Evolutionary conservation across 331 rosid species (phyloP), one percentile per base, ranked within the genome.

Genomic region (Spiraea crenata): DNA sequence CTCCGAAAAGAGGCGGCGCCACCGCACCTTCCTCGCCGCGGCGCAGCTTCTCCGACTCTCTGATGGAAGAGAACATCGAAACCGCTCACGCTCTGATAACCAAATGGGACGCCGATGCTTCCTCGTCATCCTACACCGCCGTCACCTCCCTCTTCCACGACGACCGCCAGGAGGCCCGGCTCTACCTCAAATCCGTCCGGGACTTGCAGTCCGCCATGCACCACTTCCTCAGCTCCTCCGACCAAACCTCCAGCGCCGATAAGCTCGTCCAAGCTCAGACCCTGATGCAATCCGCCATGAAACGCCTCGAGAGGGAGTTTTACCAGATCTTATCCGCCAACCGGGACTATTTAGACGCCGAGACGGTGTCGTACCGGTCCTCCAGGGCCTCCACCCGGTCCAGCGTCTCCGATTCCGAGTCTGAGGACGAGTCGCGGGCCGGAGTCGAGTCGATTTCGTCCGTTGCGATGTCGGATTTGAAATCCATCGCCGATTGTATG

Each of bases 151-250:
- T 93, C 8, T 90, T 90, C 83, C 51, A 15, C 17, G 90, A 80
- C 31, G 76, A 86, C 14, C 90, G 89, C 16, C 74, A 67, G 0
- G 96, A 93, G 63, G 97, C 96, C 57, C 80, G 56, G 52, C 86
- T 58, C 67, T 93, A 87, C 62, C 89, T 93, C 13, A 58, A 71
- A 65, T 78, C 89, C 4, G 87, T 93, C 6, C 62, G 31, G 68
- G 84, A 65, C 3, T 76, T 93, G 59, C 98, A 93, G 47, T 77
- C 87, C 31, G 66, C 99, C 57, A 93, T 93, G 97, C 84, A 81
- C 1, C 56, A 68, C 47, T 84, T 91, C 57, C 82, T 93, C 61
- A 76, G 75, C 51, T 59, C 84, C 51, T 59, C 84, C 5, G 31
- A 25, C 2, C 79, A 46, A 7, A 66, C 68, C 51, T 71, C 85